Conservation (phyloP, 306 rosid species). For the Prunus dulcis region DNA sequence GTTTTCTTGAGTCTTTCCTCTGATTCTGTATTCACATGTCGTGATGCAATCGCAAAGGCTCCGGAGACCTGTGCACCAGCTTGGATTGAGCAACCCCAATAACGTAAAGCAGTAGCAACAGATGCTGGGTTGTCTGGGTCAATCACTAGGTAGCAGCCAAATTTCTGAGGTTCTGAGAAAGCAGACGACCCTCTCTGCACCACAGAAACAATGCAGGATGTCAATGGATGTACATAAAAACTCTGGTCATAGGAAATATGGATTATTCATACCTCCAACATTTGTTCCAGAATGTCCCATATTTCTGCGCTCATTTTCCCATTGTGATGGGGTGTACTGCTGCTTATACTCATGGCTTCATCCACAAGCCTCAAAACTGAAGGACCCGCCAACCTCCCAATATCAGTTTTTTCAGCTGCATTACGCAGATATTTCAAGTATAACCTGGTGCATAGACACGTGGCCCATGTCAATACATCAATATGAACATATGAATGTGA, state of each 20-base stretch:
- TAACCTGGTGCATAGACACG: constrained; percentile 47
- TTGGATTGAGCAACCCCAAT: constrained; percentile 95
- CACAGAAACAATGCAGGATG: constrained; percentile 24
- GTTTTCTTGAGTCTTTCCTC: constrained; percentile 37
- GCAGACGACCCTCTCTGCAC: constrained; percentile 76
- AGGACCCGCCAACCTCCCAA: constrained; percentile 93
- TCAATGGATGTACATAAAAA: constrained; percentile 14
- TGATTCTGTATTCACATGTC: constrained; percentile 37
- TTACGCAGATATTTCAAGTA: constrained; percentile 74
- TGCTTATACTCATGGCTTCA: constrained; percentile 65
- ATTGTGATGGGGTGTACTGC: constrained; percentile 40
- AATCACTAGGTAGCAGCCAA: constrained; percentile 78
- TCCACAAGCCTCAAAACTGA: constrained; percentile 83
- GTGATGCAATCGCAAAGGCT: constrained; percentile 57
- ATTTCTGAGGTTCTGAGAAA: constrained; percentile 62
- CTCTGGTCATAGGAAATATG: constrained; percentile 4
- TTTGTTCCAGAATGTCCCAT: constrained; percentile 71
- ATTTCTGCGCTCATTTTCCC: constrained; percentile 69
- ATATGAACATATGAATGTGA: constrained; percentile 4
- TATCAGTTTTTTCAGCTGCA: constrained; percentile 81
- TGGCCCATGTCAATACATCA: constrained; percentile 14
- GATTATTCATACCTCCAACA: constrained; percentile 65
- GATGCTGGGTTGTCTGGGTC: constrained; percentile 67
- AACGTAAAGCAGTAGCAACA: constrained; percentile 66
- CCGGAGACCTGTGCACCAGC: constrained; percentile 84